A percentile compares a stretch with the other conserved stretches of the same genome.
These are phyloP conservation scores for Pontederia paniculata DNA, from an alignment of 176 grass and related monocot species.

Conservation along the genomic window DNA sequence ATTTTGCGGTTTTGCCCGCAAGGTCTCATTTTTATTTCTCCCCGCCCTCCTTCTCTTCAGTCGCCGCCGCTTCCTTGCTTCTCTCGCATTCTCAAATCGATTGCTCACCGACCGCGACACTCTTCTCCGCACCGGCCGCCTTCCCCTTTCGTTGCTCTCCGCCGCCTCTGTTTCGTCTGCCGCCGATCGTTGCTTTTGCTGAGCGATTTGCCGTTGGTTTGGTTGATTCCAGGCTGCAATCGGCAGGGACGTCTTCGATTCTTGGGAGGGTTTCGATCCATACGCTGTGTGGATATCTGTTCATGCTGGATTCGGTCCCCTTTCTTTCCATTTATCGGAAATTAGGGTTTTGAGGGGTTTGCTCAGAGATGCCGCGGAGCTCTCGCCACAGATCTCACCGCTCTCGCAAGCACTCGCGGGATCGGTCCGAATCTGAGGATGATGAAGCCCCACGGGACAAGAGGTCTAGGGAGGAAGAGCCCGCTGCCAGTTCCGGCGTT, in stretches of 20 bases:
- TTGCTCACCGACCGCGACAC: not conserved
- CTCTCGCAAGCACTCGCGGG: conserved; percentile 60
- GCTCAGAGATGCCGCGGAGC: conserved; percentile 53
- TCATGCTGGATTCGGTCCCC: not conserved
- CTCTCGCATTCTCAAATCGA: not conserved
- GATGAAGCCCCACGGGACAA: conserved; percentile 32
- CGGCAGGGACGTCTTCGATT: not conserved
- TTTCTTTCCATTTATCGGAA: not conserved
- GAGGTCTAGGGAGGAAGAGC: conserved; percentile 32
- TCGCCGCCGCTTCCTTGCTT: not conserved
- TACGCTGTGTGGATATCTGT: conserved; percentile 1
- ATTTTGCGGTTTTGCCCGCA: no score
- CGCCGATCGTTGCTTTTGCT: not conserved
- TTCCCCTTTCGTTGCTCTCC: not conserved
- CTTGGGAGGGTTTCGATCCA: conserved; percentile 22
- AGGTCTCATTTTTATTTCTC: not conserved
- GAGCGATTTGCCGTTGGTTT: not conserved
- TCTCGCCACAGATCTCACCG: conserved; percentile 90
- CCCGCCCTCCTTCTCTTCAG: not conserved
- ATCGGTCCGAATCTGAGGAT: conserved; percentile 75
- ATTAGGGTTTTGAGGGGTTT: conserved; percentile 33
- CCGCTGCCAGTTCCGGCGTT: conserved; percentile 14
- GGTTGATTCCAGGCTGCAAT: not conserved
- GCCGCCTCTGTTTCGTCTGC: not conserved
- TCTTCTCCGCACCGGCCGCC: not conserved